These are phyloP conservation scores for Kodamaea sp. DNA, from an alignment of 1,139 yeast species.

Conservation along the genomic window DNA sequence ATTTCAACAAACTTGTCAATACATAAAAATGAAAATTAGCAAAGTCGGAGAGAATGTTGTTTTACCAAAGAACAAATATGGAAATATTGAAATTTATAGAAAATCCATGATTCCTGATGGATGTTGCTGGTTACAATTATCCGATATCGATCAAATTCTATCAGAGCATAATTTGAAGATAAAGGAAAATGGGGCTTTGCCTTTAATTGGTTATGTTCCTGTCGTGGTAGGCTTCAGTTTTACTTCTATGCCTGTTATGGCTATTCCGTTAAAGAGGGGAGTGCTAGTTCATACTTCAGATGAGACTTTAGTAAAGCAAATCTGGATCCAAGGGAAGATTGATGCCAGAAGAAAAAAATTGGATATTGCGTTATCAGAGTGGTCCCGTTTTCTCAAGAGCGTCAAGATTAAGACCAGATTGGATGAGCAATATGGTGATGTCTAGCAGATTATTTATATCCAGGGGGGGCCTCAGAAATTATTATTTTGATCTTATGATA, in stretches of 20 bases:
- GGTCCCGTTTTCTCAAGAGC: constrained; percentile 25
- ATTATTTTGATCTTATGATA: constrained; percentile 19
- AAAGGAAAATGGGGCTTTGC: constrained; percentile 5
- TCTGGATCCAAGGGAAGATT: constrained; percentile 31
- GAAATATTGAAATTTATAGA: constrained; percentile 37
- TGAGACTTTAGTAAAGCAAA: constrained; percentile 21
- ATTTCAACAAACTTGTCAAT: constrained; percentile 35
- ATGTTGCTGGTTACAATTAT: constrained; percentile 32
- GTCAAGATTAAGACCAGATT: constrained; percentile 26
- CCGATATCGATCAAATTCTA: constrained; percentile 27
- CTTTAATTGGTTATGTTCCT: constrained; percentile 27
- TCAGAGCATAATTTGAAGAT: constrained; percentile 12
- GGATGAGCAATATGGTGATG: constrained; percentile 15
- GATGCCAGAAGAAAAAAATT: constrained; percentile 13
- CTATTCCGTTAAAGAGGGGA: constrained; percentile 34
- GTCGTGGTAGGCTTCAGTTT: constrained; percentile 39
- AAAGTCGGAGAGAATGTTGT: constrained; percentile 8
- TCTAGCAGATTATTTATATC: constrained; percentile 23
- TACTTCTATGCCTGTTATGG: constrained; percentile 25
- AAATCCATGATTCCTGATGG: constrained; percentile 35
- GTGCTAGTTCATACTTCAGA: constrained; percentile 27
- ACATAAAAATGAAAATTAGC: constrained; percentile 19
- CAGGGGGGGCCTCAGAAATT: constrained; percentile 40
- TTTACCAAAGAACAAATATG: constrained; percentile 35
- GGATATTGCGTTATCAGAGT: constrained; percentile 14